Percentiles rank a stretch among this genome's conserved stretches.
These are phyloP conservation scores for Globisporangium splendens DNA, from an alignment of 352 stramenopile genomes.

Conservation along the genomic window DNA sequence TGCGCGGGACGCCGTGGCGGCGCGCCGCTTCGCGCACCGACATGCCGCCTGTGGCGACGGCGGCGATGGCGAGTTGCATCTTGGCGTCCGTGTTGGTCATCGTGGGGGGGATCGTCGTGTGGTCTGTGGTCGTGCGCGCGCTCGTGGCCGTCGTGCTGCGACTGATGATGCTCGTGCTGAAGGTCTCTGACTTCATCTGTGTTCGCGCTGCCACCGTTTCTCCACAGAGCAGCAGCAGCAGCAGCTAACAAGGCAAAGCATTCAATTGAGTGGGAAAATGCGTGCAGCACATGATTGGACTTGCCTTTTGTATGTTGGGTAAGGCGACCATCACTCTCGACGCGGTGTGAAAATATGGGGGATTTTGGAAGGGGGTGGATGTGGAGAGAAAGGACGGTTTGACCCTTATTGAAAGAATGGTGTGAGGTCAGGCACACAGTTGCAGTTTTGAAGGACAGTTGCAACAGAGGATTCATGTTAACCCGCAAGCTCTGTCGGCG, in stretches of 20 bases:
- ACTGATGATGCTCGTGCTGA: neutral
- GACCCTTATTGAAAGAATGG: no score
- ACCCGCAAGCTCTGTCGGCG: no score
- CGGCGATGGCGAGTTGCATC: conserved; percentile 62
- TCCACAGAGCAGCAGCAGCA: no score
- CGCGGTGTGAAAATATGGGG: neutral
- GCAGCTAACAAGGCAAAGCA: no score
- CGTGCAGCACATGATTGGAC: conserved; percentile 5
- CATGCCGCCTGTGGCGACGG: conserved; percentile 51
- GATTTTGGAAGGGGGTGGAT: no score
- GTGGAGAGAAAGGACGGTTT: no score
- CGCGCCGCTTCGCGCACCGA: conserved; percentile 71
- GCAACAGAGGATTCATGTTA: no score
- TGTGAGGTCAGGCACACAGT: no score
- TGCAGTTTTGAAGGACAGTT: no score
- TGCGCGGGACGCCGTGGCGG: conserved; percentile 63
- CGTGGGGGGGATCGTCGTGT: neutral
- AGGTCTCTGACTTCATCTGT: conserved; percentile 14
- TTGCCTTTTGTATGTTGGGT: conserved; percentile 3
- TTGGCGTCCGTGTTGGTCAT: conserved; percentile 29
- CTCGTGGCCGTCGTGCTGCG: neutral
- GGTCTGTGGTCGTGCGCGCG: neutral
- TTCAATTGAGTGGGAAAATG: neutral
- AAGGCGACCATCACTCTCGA: conserved; percentile 6
- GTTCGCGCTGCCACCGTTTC: neutral